Evolutionary conservation across 148 eudicot species (phyloP), one percentile per base, ranked within the genome.

Genomic region (Dianthus caryophyllus): DNA sequence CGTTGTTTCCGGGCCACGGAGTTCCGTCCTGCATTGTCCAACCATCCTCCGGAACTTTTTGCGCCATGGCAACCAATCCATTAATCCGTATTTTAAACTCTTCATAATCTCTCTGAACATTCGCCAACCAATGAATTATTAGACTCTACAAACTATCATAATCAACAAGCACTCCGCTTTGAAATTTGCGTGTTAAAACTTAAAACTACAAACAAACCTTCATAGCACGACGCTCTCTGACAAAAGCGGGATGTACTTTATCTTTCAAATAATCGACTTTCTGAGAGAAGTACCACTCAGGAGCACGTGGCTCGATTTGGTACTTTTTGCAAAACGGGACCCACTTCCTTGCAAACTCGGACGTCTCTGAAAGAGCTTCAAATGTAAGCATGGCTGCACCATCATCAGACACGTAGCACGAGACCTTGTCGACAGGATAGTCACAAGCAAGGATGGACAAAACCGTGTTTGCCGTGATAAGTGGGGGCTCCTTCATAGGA

Each of bases 11-110:
- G 0, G 99, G 99, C 99, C 97, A 94, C n/a, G 93, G 97, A 64
- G 97, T 90, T 51, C 97, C 99, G 60, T 94, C 99, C 67, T 94
- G 99, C 99, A 90, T 94, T 15, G 99, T 94, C 99, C 97, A 94
- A 9, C 99, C 99, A n/a, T 94, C 99, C 61, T 88, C 99, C 0
- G 99, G 99, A 79, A 90, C 99, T 73, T 94, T 94, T 60, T 83
- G 86, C 24, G 99, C 90, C 88, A 78, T 88, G 58, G 93, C 75
- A 66, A 94, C 99, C 76, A 94, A 66, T 27, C 87, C 90, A 72
- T 94, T 94, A 62, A 94, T 90, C 69, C 93, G 80, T 16, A 94
- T 79, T 80, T 90, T 94, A 65, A 94, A 94, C 79, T 88, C 96
- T 65, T 94, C 99, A 71, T 90, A 94, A 11, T 94, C 99, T 78